Evolutionary conservation across 2,329 filamentous ascomycete species (phyloP).

Genomic region (Diplodia corticola): DNA sequence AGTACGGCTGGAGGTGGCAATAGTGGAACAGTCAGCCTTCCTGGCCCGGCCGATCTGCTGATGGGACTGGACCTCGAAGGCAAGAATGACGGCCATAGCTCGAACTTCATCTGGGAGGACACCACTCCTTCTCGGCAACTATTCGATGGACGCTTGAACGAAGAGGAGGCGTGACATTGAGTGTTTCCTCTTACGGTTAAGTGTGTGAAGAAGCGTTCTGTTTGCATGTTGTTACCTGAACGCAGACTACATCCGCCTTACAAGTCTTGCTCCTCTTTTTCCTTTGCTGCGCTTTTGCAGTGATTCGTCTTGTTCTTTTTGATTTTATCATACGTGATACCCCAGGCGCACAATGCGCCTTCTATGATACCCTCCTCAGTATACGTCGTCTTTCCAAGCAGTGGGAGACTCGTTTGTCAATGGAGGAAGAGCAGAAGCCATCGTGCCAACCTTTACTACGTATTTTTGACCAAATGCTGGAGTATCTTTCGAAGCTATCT

Average conservation of each 20-base stretch:
- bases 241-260: conserved; percentile 12
- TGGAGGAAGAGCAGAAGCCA: conserved; percentile 32
- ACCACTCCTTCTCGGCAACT: background rate
- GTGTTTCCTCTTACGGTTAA: background rate
- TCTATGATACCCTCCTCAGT: conserved; percentile 31
- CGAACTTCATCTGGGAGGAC: conserved; percentile 12
- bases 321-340: background rate
- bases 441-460: conserved; percentile 22
- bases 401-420: conserved; percentile 38
- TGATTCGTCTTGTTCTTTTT: background rate
- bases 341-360: background rate
- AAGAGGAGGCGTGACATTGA: background rate
- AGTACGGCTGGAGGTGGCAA: background rate
- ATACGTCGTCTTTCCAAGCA: conserved; percentile 34
- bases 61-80: conserved; percentile 31
- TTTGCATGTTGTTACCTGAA: conserved; percentile 1
- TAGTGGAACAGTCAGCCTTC: conserved; percentile 34
- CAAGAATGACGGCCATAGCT: conserved; percentile 15
- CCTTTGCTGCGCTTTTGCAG: background rate
- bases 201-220: background rate
- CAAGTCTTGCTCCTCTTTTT: background rate
- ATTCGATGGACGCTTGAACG: background rate
- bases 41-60: conserved; percentile 36
- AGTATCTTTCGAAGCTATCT: conserved; percentile 21
- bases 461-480: conserved; percentile 30